Percentiles rank a stretch among this genome's conserved stretches.
Evolutionary conservation across 805 yeast genomes (phyloP).

Genomic region (Kregervanrija pseudodelftensis): DNA sequence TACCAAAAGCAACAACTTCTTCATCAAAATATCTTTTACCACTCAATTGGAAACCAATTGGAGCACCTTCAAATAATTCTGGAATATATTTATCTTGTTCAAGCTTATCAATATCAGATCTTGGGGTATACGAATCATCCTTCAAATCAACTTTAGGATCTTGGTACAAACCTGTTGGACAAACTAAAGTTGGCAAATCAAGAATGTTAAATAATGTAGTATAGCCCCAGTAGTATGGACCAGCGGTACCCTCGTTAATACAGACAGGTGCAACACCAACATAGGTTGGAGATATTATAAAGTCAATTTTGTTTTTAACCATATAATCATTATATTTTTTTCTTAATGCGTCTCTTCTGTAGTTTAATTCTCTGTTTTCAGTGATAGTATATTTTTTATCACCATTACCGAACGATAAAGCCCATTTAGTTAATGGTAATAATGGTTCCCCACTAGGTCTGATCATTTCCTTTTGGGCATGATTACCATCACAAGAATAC

Average conservation of each 20-base stretch:
- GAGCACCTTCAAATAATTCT: conserved; percentile 42
- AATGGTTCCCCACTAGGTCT: conserved; percentile 65
- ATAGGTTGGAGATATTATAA: conserved; percentile 61
- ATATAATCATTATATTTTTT: conserved; percentile 49
- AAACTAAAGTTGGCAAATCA: conserved; percentile 60
- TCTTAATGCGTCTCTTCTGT: conserved; percentile 51
- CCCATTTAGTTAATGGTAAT: conserved; percentile 55
- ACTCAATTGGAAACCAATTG: conserved; percentile 45
- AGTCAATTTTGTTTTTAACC: conserved; percentile 50
- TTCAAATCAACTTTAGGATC: conserved; percentile 44
- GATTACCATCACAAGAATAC: conserved; percentile 66
- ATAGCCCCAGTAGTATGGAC: conserved; percentile 72
- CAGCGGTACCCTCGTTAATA: conserved; percentile 33
- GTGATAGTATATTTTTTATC: conserved; percentile 36
- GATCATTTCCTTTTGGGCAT: conserved; percentile 44
- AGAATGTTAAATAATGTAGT: conserved; percentile 66
- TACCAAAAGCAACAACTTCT: conserved; percentile 39
- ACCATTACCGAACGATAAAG: conserved; percentile 52
- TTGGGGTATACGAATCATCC: conserved; percentile 33
- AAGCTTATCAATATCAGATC: conserved; percentile 41
- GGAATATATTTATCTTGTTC: conserved; percentile 43
- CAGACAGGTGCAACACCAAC: conserved; percentile 68
- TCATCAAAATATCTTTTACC: conserved; percentile 52
- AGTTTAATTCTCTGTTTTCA: conserved; percentile 50
- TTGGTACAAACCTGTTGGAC: conserved; percentile 56